These are phyloP conservation scores for Jackrogersella minutella DNA, from an alignment of 495 filamentous ascomycete genomes.

Conservation along the genomic window DNA sequence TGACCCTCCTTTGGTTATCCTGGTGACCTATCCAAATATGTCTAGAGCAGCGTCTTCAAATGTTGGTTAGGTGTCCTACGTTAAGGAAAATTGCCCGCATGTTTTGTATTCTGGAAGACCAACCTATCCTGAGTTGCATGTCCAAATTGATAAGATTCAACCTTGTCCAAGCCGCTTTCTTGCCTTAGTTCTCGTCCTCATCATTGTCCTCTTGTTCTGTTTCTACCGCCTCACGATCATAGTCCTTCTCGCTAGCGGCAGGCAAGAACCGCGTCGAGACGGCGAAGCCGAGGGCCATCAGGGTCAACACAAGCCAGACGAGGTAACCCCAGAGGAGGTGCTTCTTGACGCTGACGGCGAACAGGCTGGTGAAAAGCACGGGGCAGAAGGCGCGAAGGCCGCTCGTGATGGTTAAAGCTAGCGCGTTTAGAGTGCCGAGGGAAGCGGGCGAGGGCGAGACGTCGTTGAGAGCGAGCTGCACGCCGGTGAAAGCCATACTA, in stretches of 20 bases:
- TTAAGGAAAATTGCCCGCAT: not conserved
- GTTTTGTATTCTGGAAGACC: not conserved
- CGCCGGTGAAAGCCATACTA: conserved; percentile 72
- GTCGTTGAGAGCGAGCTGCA: conserved; percentile 74
- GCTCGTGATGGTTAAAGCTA: conserved; percentile 64
- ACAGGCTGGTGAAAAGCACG: conserved; percentile 66
- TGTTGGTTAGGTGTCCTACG: no score
- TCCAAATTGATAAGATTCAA: not conserved
- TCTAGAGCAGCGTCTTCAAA: not conserved
- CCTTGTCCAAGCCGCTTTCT: not conserved
- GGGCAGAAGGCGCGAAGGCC: conserved; percentile 66
- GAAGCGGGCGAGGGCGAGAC: conserved; percentile 65
- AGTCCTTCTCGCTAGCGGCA: conserved; percentile 43
- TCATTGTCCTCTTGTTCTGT: conserved; percentile 7
- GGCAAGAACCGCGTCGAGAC: conserved; percentile 59
- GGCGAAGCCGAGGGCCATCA: conserved; percentile 56
- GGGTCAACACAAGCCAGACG: conserved; percentile 68
- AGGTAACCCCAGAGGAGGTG: conserved; percentile 67
- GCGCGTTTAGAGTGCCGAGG: conserved; percentile 70
- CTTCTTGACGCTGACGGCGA: conserved; percentile 64
- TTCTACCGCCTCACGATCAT: conserved; percentile 11
- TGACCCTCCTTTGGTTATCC: not conserved
- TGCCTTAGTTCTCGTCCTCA: not conserved
- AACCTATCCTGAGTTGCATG: not conserved
- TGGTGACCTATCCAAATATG: not conserved